Evolutionary conservation across 768 basidiomycete species (phyloP).

Genomic region (Bullera alba): DNA sequence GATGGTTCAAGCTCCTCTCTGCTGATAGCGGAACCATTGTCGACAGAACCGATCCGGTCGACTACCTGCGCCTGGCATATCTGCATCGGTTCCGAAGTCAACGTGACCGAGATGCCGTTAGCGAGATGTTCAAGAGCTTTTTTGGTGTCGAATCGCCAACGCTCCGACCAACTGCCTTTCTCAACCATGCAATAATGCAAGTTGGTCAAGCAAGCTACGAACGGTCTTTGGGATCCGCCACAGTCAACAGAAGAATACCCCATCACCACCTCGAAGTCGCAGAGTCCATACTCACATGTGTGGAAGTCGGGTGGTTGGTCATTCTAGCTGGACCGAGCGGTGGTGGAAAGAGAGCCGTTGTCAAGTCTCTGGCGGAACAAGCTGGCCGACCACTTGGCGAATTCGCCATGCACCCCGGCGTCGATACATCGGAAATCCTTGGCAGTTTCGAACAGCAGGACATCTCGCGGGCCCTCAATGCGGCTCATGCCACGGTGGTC

Average conservation of each 20-base stretch:
- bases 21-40: constrained; percentile 42
- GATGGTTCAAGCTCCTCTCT: constrained; percentile 62
- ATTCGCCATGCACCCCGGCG: constrained; percentile 72
- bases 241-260: constrained; percentile 51
- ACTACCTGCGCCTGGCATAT: constrained; percentile 67
- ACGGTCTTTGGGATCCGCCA: constrained; percentile 37
- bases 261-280: constrained; percentile 58
- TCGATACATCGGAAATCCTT: constrained; percentile 87
- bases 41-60: constrained; percentile 52
- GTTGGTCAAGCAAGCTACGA: constrained; percentile 58
- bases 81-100: constrained; percentile 73
- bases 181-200: constrained; percentile 49
- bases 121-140: constrained; percentile 39
- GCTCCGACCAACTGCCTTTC: constrained; percentile 39
- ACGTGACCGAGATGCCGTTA: constrained; percentile 55
- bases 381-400: constrained; percentile 65
- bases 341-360: constrained; percentile 71
- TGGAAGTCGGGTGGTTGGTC: constrained; percentile 75
- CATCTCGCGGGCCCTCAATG: constrained; percentile 8
- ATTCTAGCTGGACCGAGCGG: constrained; percentile 70
- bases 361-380: constrained; percentile 62
- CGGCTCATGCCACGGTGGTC: constrained; percentile 1
- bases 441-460: constrained; percentile 94
- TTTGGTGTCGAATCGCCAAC: constrained; percentile 50
- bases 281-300: constrained; percentile 67